Evolutionary conservation across 2,329 filamentous ascomycete genomes (phyloP).

Genomic region (Fusarium sambucinum): DNA sequence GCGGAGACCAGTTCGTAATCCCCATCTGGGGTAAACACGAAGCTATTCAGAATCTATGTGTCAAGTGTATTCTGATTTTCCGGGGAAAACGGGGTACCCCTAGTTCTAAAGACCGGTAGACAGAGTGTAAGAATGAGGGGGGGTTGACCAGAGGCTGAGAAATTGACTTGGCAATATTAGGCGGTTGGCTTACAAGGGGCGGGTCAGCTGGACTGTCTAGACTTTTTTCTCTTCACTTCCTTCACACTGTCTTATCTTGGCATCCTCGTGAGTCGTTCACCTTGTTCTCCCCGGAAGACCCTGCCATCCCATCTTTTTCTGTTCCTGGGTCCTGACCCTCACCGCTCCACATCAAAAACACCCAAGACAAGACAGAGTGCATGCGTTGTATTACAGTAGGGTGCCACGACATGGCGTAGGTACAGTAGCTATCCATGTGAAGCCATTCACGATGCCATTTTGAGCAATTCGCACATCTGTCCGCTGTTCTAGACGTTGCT

Average conservation of each 20-base stretch:
- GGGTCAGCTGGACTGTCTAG: conserved; percentile 19
- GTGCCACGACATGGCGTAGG: neutral
- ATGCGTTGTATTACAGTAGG: neutral
- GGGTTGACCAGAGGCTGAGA: neutral
- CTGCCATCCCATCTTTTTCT: conserved; percentile 2
- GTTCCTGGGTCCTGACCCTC: conserved; percentile 5
- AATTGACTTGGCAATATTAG: conserved; percentile 20
- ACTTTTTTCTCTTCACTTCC: conserved; percentile 16
- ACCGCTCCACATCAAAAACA: conserved; percentile 7
- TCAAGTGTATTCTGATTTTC: conserved; percentile 13
- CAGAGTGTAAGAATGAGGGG: too few species aligned
- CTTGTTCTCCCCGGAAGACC: neutral
- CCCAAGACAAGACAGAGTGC: neutral
- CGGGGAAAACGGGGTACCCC: conserved; percentile 28
- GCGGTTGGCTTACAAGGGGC: conserved; percentile 14
- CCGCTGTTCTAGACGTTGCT: neutral
- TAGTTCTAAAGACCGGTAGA: neutral
- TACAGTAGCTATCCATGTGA: conserved; percentile 1
- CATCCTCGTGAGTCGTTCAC: conserved; percentile 1
- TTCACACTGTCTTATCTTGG: conserved; percentile 3
- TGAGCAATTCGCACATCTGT: conserved; percentile 1
- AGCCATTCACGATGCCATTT: conserved; percentile 1
- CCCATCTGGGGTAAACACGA: conserved; percentile 31
- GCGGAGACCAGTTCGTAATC: conserved; percentile 10
- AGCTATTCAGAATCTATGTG: conserved; percentile 9